A percentile compares a stretch with the other conserved stretches of the same genome.
Evolutionary conservation across 345 rosid genomes (phyloP).

Genomic region (Sapria himalayana): DNA sequence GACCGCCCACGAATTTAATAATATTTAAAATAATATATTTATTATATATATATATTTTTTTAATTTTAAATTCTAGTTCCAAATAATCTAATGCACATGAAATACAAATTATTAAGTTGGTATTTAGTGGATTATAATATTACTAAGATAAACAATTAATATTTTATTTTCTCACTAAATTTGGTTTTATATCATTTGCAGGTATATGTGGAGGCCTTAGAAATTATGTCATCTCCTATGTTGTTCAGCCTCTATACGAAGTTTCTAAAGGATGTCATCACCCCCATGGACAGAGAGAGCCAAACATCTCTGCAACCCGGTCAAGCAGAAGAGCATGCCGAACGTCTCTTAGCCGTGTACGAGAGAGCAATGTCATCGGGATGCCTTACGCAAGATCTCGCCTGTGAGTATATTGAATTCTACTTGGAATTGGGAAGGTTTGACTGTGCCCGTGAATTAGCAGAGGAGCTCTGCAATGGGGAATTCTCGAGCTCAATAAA

Average conservation of each 20-base stretch:
- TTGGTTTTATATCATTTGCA: constrained; percentile 12
- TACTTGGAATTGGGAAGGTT: constrained; percentile 37
- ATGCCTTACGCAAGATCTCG: constrained; percentile 46
- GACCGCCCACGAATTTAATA: too few relatives aligned
- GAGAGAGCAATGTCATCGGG: constrained; percentile 47
- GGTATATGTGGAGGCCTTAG: constrained; percentile 62
- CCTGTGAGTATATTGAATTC: constrained; percentile 40
- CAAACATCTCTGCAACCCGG: constrained; percentile 9
- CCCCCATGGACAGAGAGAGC: constrained; percentile 15
- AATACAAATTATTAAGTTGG: too few relatives aligned
- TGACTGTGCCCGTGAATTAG: constrained; percentile 39
- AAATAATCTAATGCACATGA: too few relatives aligned
- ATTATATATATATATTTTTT: too few relatives aligned
- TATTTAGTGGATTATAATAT: too few relatives aligned
- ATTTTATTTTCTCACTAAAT: not conserved
- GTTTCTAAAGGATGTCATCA: constrained; percentile 34
- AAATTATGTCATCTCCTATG: constrained; percentile 27
- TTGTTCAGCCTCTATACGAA: constrained; percentile 40
- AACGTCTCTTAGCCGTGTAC: constrained; percentile 28
- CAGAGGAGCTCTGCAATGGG: constrained; percentile 39
- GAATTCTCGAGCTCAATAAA: constrained; percentile 28
- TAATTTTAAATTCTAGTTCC: too few relatives aligned
- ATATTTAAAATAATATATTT: too few relatives aligned
- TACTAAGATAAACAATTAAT: too few relatives aligned
- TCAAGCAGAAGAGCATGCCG: constrained; percentile 14